Conservation (phyloP, 2,329 filamentous ascomycete genomes). For the Trichoderma hamatum region DNA sequence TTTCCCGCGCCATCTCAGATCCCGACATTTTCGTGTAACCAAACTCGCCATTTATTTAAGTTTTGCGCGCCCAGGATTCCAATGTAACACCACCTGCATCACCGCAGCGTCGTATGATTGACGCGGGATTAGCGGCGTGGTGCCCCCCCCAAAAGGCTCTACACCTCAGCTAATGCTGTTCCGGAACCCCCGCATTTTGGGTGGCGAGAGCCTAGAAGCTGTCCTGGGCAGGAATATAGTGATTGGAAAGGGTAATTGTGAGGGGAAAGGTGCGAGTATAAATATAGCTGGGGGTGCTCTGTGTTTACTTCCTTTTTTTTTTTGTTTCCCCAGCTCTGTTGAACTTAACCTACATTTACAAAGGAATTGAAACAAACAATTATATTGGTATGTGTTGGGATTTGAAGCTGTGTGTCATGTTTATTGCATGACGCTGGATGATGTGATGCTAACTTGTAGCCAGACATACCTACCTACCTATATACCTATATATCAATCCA, state of each 20-base stretch:
- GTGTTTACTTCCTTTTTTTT: background rate
- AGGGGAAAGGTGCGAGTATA: background rate
- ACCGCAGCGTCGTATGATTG: constrained; percentile 10
- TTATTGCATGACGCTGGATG: background rate
- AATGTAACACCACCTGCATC: background rate
- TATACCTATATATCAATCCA: background rate
- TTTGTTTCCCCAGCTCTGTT: too few species aligned
- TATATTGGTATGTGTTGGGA: background rate
- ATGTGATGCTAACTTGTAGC: background rate
- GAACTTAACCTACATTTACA: too few species aligned
- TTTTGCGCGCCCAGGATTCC: background rate
- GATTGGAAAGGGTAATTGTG: background rate
- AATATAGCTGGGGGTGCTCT: background rate
- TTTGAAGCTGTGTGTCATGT: background rate
- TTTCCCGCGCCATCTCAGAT: background rate
- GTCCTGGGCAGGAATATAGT: background rate
- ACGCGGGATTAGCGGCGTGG: background rate
- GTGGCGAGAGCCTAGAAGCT: background rate
- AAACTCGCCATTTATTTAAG: background rate
- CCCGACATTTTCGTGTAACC: too few species aligned
- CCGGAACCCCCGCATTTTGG: constrained; percentile 12
- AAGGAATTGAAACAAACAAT: too few species aligned
- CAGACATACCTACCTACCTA: background rate
- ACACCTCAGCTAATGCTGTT: too few species aligned
- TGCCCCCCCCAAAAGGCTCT: too few species aligned